Conservation (phyloP, 108 stramenopile genomes). For the Fragilaria crotonensis region DNA sequence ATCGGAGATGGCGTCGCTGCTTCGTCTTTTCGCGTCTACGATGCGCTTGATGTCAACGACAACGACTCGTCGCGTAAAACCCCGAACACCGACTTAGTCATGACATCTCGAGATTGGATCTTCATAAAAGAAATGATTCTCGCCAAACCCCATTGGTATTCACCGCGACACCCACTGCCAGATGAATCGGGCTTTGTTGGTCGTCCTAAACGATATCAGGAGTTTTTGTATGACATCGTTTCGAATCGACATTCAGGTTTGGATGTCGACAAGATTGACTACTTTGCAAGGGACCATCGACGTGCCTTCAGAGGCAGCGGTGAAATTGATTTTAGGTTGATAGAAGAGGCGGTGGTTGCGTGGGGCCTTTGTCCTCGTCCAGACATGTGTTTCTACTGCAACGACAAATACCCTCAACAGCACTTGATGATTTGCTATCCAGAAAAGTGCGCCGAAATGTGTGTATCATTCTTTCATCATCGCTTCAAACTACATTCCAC, state of each 20-base stretch:
- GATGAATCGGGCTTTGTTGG: slow-evolving; percentile 50
- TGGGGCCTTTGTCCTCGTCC: slow-evolving; percentile 41
- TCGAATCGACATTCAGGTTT: slow-evolving; percentile 81
- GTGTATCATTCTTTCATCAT: slow-evolving; percentile 61
- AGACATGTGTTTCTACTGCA: slow-evolving; percentile 38
- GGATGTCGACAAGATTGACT: slow-evolving; percentile 95
- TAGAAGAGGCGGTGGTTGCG: slow-evolving; percentile 69
- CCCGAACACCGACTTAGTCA: slow-evolving; percentile 21
- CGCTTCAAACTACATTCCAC: slow-evolving; percentile 63
- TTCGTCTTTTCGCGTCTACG: slow-evolving; percentile 46
- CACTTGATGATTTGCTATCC: slow-evolving; percentile 88
- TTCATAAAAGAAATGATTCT: slow-evolving; percentile 83
- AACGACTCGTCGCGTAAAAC: slow-evolving; percentile 12
- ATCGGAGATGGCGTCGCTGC: slow-evolving; percentile 72
- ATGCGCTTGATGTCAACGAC: slow-evolving; percentile 23
- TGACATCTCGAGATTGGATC: slow-evolving; percentile 77
- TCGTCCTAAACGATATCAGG: slow-evolving; percentile 22
- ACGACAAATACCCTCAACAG: slow-evolving; percentile 9
- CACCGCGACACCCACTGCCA: slow-evolving; percentile 4
- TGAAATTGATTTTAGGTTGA: slow-evolving; percentile 36
- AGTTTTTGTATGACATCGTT: slow-evolving; percentile 89
- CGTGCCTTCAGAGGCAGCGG: slow-evolving; percentile 29
- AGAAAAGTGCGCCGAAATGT: slow-evolving; percentile 58
- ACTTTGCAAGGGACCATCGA: slow-evolving; percentile 77
- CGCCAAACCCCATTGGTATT: slow-evolving; percentile 12